Base-by-base conservation (phyloP, 495 filamentous ascomycete genomes). In the Hyaloscypha finlandica region DNA sequence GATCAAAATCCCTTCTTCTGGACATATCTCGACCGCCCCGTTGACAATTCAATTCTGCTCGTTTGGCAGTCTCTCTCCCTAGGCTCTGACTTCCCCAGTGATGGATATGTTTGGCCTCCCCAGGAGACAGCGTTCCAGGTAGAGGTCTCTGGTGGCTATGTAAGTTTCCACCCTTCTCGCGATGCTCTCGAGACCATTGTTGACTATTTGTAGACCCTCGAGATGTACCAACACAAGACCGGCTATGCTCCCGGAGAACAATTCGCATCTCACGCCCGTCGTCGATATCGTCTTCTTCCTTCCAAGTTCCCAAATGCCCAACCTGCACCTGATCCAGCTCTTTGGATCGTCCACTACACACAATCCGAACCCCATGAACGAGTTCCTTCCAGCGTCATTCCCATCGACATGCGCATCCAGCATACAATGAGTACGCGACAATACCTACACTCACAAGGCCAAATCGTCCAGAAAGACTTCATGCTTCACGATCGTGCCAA, bases 291-390 rank as follows among this genome's bases (percentile, higher is more conserved):
- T 59, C 85, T 99, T 33, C 79, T 87, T 48, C 86, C 86, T 16
- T 77, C 84, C 11, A 89, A 86, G 72, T 81, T 82, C 25, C 85
- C 85, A 11, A 85, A 83, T 55, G 84, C 84, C 64, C 78, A 56
- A 16, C 85, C 90, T 19, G 83, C 84, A 29, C 84, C 90, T 53
- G 93, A 97, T 76, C 89, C 90, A 6, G 89, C 88, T 20, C 81
- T 97, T 37, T 97, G 93, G 92, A 90, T 99, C 63, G 86, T 97
- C n/a, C 95, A 99, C 78, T 99, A 97, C 74, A 84, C 87, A 32
- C 85, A 86, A 58, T 81, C 89, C 30, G 90, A 96, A 12, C 88
- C 83, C 37, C 78, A 83, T 35, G 86, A 96, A 65, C 88, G 90
- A 63, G 80, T 93, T 45, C 90, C 90, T 1, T 81, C 83, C 31